A percentile compares a stretch with the other conserved stretches of the same genome.
These are phyloP conservation scores for Endotrypanum monterogeii DNA, from an alignment of 208 protist species.

Conservation along the genomic window DNA sequence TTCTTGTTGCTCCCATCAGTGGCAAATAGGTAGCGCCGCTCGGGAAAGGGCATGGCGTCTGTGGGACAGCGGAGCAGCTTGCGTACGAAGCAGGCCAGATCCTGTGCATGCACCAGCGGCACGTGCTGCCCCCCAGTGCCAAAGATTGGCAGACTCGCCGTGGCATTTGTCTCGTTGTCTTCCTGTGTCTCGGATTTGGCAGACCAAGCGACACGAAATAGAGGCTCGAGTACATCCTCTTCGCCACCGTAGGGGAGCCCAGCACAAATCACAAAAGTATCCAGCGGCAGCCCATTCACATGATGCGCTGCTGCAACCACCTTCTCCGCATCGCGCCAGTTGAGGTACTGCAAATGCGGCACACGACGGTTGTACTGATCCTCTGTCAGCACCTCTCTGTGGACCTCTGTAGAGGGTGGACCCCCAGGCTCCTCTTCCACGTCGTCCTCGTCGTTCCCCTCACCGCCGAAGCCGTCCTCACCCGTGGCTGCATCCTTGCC, in stretches of 20 bases:
- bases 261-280: conserved; percentile 89
- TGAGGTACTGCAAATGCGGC: conserved; percentile 91
- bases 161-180: background rate
- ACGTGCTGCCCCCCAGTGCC: conserved; percentile 86
- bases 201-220: conserved; percentile 92
- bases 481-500: background rate
- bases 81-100: conserved; percentile 85
- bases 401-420: conserved; percentile 4
- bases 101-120: conserved; percentile 92
- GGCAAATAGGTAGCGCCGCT: conserved; percentile 88
- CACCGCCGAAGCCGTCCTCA: conserved; percentile 22
- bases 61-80: conserved; percentile 60
- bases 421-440: conserved; percentile 30
- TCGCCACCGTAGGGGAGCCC: conserved; percentile 92
- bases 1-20: conserved; percentile 70
- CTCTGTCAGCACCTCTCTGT: conserved; percentile 85
- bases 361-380: conserved; percentile 94
- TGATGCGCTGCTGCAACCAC: conserved; percentile 81
- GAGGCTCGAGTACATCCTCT: conserved; percentile 83
- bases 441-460: conserved; percentile 22
- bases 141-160: conserved; percentile 78
- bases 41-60: conserved; percentile 59
- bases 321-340: conserved; percentile 93
- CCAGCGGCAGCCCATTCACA: conserved; percentile 72
- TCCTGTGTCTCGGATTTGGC: conserved; percentile 19